Evolutionary conservation across 805 yeast genomes (phyloP), one percentile per base, ranked within the genome.

Genomic region (Naumovozyma dairenensis): DNA sequence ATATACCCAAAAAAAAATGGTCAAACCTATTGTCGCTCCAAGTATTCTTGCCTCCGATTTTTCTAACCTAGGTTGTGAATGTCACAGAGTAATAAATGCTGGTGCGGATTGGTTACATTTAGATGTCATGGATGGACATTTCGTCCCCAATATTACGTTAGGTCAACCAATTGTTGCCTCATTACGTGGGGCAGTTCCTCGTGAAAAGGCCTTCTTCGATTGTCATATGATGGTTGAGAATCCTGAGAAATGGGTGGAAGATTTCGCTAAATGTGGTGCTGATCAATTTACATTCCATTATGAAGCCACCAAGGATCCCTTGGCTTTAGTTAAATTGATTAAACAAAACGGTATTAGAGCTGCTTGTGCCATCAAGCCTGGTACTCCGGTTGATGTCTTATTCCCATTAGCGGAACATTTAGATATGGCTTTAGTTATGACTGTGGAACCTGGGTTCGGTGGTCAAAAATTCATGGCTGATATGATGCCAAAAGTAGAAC

Each of bases 391-490:
- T 16, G 92, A 80, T 38, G 94, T 74, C 3, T 69, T 87, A 28
- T 77, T 67, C 49, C 87, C 83, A 19, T 62, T 83, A 39, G 89
- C 79, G 17, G 79, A 78, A 31, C 65, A 72, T 36, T 67, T 89
- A 46, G 97, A 92, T 58, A 84, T 89, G 96, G 87, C 84, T n/a
- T 68, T 92, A 38, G 80, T 92, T 28, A 92, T 89, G 97, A 92
- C 98, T 2, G 97, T 92, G 22, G 98, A 92, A 63, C 98, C 98
- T 10, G 98, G 98, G 1, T 89, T 92, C 57, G 98, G 98, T 16
- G 98, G 98, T 29, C 98, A 92, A 63, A 81, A 80, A 59, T 92
- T 92, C 67, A 86, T 84, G 96, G 65, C 75, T 14, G 83, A 76
- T 38, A 87, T 89, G 96, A 87, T 92, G 97, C 85, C 93, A 42